These are phyloP conservation scores for Boletus rubropictus DNA, from an alignment of 768 basidiomycete species.

Conservation along the genomic window DNA sequence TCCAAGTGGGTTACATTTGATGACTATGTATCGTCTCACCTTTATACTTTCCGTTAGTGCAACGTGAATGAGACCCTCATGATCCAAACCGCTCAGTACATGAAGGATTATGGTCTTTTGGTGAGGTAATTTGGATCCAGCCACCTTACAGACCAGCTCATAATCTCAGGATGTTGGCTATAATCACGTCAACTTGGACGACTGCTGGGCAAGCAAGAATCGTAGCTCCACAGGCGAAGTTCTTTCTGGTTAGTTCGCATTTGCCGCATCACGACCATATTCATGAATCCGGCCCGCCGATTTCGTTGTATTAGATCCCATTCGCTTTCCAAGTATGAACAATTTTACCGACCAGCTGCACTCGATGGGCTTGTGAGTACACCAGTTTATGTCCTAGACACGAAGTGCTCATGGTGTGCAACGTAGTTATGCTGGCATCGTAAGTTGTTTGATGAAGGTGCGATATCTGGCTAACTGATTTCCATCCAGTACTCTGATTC, in stretches of 20 bases:
- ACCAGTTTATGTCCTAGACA: not conserved
- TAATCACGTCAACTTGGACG: slow-evolving; percentile 55
- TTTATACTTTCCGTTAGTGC: slow-evolving; percentile 36
- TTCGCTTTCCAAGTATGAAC: slow-evolving; percentile 53
- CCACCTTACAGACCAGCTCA: not conserved
- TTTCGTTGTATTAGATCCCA: slow-evolving; percentile 33
- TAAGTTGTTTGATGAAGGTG: slow-evolving; percentile 25
- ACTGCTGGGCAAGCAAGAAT: slow-evolving; percentile 56
- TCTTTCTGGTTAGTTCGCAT: slow-evolving; percentile 40
- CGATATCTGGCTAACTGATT: not conserved
- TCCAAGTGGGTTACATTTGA: slow-evolving; percentile 38
- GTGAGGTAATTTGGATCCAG: slow-evolving; percentile 24
- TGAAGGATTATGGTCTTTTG: slow-evolving; percentile 48
- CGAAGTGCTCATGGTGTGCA: slow-evolving; percentile 2
- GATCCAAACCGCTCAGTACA: slow-evolving; percentile 43
- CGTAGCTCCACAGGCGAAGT: slow-evolving; percentile 48
- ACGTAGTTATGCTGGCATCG: slow-evolving; percentile 54
- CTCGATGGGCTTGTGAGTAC: slow-evolving; percentile 47
- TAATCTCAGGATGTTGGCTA: slow-evolving; percentile 48
- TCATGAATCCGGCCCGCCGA: not conserved
- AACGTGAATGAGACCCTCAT: slow-evolving; percentile 50
- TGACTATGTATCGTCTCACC: not conserved
- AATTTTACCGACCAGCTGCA: slow-evolving; percentile 50
- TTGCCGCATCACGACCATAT: not conserved
- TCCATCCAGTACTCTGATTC: slow-evolving; percentile 53